Conservation (phyloP, 208 protist species). For the Jaenimonas drosophilae region DNA sequence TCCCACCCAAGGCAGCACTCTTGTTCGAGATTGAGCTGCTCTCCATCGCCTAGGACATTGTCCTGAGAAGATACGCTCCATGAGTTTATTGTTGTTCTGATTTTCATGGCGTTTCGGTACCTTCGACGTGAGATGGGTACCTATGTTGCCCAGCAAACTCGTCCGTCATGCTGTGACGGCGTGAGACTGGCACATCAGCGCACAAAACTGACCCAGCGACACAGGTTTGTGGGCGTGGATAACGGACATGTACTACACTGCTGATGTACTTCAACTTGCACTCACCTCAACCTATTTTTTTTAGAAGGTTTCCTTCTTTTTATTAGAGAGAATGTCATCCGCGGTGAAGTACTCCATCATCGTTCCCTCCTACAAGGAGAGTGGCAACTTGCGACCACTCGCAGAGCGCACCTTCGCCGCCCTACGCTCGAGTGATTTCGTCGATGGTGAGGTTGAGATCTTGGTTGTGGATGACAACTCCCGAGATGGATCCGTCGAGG, state of each 20-base stretch:
- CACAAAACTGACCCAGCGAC: too few species aligned
- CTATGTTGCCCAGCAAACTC: too few species aligned
- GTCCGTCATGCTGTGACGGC: too few species aligned
- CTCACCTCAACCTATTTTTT: neutral
- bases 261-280: too few species aligned
- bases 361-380: constrained; percentile 82
- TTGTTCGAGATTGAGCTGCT: constrained; percentile 89
- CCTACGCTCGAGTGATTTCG: constrained; percentile 23
- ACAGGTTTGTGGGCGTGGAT: too few species aligned
- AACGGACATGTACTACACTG: too few species aligned
- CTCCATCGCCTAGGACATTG: constrained; percentile 25
- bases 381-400: constrained; percentile 70
- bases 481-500: constrained; percentile 75
- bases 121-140: too few species aligned
- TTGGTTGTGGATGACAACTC: constrained; percentile 89
- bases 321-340: neutral
- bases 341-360: constrained; percentile 59
- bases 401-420: constrained; percentile 66
- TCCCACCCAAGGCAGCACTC: constrained; percentile 63
- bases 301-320: neutral
- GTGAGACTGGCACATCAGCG: too few species aligned
- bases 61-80: neutral
- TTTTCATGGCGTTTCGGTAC: neutral
- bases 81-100: neutral
- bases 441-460: constrained; percentile 42